Percentiles rank a stretch among this genome's conserved stretches.
Evolutionary conservation across 257 asterid genomes (phyloP).

Genomic region (Scutellaria baicalensis): DNA sequence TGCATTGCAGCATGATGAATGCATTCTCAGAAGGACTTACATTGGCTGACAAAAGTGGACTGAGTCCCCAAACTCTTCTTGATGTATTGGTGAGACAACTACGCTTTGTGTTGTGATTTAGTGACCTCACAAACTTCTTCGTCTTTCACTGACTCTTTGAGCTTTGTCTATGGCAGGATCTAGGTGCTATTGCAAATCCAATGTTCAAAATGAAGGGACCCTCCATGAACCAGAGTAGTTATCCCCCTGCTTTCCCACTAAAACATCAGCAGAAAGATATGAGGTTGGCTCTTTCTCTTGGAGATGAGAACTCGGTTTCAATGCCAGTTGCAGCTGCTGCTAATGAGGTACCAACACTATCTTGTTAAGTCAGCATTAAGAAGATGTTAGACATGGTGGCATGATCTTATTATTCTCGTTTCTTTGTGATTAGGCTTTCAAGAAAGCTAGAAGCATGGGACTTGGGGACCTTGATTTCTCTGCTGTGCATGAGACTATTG

Average conservation of each 20-base stretch:
- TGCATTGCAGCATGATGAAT: constrained; percentile 79
- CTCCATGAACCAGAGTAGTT: constrained; percentile 59
- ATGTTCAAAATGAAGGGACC: constrained; percentile 97
- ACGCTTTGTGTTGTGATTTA: neutral
- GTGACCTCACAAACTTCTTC: no score
- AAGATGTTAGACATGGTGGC: neutral
- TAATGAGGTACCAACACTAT: constrained; percentile 51
- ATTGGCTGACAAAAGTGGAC: constrained; percentile 86
- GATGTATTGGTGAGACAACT: constrained; percentile 69
- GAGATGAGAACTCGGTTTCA: constrained; percentile 77
- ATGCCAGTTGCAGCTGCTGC: constrained; percentile 99
- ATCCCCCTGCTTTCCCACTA: constrained; percentile 87
- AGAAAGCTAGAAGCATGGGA: constrained; percentile 82
- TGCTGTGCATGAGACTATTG: constrained; percentile 66
- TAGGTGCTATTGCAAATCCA: constrained; percentile 89
- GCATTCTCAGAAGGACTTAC: constrained; percentile 94
- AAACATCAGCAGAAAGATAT: constrained; percentile 98
- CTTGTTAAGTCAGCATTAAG: neutral
- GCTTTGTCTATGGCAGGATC: constrained; percentile 51
- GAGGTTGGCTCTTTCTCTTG: constrained; percentile 95
- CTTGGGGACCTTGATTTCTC: constrained; percentile 88
- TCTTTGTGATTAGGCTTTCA: constrained; percentile 56
- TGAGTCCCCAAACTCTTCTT: constrained; percentile 73
- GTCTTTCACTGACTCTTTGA: neutral
- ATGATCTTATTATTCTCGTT: neutral